Evolutionary conservation across 2,329 filamentous ascomycete genomes (phyloP), one percentile per base, ranked within the genome.

Genomic region (Sporothrix brunneoviolacea): DNA sequence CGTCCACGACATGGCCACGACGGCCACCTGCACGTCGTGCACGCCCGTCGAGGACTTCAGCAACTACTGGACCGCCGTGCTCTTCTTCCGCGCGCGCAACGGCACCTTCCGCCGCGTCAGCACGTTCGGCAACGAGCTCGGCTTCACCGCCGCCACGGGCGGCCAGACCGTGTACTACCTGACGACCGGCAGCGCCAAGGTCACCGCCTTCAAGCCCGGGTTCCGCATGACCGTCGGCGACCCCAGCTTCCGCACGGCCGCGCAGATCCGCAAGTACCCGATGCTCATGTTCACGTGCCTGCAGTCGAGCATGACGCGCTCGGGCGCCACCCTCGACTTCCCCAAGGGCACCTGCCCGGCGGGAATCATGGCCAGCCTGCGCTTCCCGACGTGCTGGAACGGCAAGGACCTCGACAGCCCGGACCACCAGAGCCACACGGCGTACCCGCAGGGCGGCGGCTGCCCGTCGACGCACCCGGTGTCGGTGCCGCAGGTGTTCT

Each of bases 361-460:
- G 8, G 64, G 63, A 7, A 66, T 66, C 49, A 66, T 71, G 62
- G 67, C 70, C 27, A 70, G 68, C 41, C 65, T 70, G 51, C 67
- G 68, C 8, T 70, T 72, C 61, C 71, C 70, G 33, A 68, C 63
- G 4, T 79, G 75, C 65, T 79, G 76, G 75, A 66, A 79, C 52
- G 76, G 75, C 33, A 64, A 65, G 30, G 65, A 75, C 54, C 53
- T 71, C 33, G 72, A 76, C 56, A 46, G 38, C 24, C 41, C 49
- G 2, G 49, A 54, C 46, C 53, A 54, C 46, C 45, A 50, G 48
- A 39, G 39, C 45, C 53, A 54, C 49, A 40, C 47, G 22, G 53
- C 53, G 18, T 55, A 55, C 36, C 47, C 53, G 24, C 12, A 21
- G 27, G 53, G 49, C 45, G 35, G 21, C 30, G 42, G 40, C 22